Percentiles rank a stretch among this genome's conserved stretches.
These are phyloP conservation scores for Penicillium sp. DNA, from an alignment of 2,329 filamentous ascomycete species.

Conservation along the genomic window DNA sequence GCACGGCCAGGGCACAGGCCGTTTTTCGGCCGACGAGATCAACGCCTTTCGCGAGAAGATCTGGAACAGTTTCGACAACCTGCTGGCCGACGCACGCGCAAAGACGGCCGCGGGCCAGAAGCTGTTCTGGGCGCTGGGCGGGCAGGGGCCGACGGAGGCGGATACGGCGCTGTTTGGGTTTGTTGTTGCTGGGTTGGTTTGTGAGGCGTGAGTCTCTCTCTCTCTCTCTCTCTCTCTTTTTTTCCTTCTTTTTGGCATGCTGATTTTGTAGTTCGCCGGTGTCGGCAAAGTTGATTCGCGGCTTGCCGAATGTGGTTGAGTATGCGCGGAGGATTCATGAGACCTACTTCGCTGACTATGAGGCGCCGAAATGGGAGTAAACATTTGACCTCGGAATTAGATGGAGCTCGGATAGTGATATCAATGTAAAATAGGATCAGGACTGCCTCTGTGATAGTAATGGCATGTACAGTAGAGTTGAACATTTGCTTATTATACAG, in stretches of 20 bases:
- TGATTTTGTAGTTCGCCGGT: constrained; percentile 43
- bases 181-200: constrained; percentile 50
- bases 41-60: constrained; percentile 44
- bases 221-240: background rate
- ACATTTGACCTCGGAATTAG: background rate
- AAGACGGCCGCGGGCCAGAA: constrained; percentile 22
- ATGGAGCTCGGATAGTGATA: background rate
- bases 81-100: constrained; percentile 39
- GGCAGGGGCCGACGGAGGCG: constrained; percentile 52
- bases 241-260: background rate
- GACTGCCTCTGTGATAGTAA: too few relatives aligned
- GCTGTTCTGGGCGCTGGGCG: constrained; percentile 58
- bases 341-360: constrained; percentile 57
- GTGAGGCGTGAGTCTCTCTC: constrained; percentile 47
- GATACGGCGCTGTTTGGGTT: constrained; percentile 59
- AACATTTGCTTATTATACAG: too few relatives aligned
- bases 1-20: constrained; percentile 54
- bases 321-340: constrained; percentile 57
- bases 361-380: constrained; percentile 20
- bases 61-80: constrained; percentile 50
- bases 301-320: constrained; percentile 45
- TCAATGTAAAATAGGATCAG: too few relatives aligned
- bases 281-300: constrained; percentile 45
- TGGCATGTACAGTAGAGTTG: too few relatives aligned
- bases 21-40: constrained; percentile 51